Base-by-base conservation (phyloP, 352 stramenopile genomes). In the Pythium angustatum region DNA sequence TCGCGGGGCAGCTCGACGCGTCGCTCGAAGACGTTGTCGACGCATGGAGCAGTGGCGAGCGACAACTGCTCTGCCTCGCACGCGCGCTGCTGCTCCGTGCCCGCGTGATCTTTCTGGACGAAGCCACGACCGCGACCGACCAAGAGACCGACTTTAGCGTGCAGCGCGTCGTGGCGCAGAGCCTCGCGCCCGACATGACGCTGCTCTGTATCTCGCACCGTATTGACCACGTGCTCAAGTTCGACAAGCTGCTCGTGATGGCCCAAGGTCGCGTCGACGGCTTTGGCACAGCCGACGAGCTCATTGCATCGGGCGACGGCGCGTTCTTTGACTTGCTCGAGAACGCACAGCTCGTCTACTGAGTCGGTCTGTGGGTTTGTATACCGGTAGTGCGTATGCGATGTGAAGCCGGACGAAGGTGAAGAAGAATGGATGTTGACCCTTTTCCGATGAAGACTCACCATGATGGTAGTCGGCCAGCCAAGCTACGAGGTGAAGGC, bases 191-290 rank as follows among this genome's bases (percentile, higher is more conserved):
- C 8, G 76, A 87, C 26, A 86, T 84, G 31, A 99, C 96, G 24
- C 76, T 98, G 28, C 71, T 99, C 1, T 98, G 94, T 5, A 98
- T 99, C 64, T 96, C 96, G 2, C 96, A 98, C 68, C 76, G 96
- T 14, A 77, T 98, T 0, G 88, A 97, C 55, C 97, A 92, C 5
- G 96, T 98, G 53, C 81, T 98, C 63, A 91, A 98, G 58, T 94
- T 85, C 63, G 93, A 98, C 66, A 82, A 86, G 40, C 75, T 98
- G 24, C 65, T 98, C 6, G 91, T 98, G 22, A 71, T 98, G 40
- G 78, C 96, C 48, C 67, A 96, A 62, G 94, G 94, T 9, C 61
- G 70, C 43, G 82, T 98, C 28, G 59, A 58, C 11, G 66, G 61
- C 27, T 73, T 69, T 17, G 66, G 66, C 22, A 62, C 66, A 5